Evolutionary conservation across 1,284 basidiomycete genomes (phyloP).

Genomic region (Xanthoconium separans): DNA sequence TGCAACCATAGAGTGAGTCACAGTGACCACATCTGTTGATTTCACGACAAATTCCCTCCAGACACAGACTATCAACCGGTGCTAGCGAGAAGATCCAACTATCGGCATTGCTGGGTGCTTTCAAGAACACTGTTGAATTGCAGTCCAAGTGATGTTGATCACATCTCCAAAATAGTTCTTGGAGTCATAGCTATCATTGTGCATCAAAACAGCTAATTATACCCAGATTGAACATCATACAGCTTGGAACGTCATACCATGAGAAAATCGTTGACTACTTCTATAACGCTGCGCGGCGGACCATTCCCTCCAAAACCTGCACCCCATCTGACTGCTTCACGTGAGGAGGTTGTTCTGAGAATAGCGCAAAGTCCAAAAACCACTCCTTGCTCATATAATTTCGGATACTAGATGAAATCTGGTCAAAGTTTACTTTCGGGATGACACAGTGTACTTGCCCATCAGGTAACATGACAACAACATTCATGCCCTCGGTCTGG

Average conservation of each 20-base stretch:
- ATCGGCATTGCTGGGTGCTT: conserved; percentile 87
- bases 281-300: conserved; percentile 11
- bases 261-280: not conserved
- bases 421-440: not conserved
- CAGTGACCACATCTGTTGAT: not conserved
- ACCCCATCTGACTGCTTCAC: conserved; percentile 29
- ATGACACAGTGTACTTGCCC: conserved; percentile 54
- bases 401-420: conserved; percentile 57
- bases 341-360: conserved; percentile 52
- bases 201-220: not conserved
- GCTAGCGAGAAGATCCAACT: conserved; percentile 95
- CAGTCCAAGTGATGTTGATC: not conserved
- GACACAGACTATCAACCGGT: conserved; percentile 90
- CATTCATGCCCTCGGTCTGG: conserved; percentile 74
- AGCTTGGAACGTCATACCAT: not conserved
- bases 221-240: not conserved
- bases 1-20: conserved; percentile 83
- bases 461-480: conserved; percentile 88
- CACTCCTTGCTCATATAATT: conserved; percentile 97
- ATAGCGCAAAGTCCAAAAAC: conserved; percentile 70
- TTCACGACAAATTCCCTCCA: conserved; percentile 32
- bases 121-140: conserved; percentile 87
- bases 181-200: not conserved
- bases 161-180: not conserved
- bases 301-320: conserved; percentile 1